Conservation (phyloP, 176 grass and related monocot genomes). For the Carex parvula region DNA sequence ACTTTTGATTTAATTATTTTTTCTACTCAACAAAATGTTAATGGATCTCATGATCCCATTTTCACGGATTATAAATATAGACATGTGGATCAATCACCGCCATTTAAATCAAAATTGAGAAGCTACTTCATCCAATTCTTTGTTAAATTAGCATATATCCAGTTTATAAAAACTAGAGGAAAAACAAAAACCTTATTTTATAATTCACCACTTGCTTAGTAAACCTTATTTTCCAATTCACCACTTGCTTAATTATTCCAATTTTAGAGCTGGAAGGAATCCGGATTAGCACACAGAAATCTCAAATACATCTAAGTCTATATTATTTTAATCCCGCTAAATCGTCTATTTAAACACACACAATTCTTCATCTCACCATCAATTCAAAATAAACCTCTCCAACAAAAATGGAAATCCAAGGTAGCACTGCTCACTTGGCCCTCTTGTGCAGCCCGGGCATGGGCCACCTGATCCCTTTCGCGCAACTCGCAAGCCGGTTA, state of each 20-base stretch:
- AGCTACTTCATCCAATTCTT: background rate
- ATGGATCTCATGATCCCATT: slow-evolving; percentile 1
- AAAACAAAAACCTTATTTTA: background rate
- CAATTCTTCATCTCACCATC: slow-evolving; percentile 8
- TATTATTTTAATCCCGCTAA: background rate
- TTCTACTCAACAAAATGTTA: background rate
- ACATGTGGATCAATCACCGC: background rate
- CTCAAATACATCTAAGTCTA: background rate
- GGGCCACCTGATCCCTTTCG: slow-evolving; percentile 5
- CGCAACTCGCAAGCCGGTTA: slow-evolving; percentile 8
- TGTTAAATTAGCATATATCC: background rate
- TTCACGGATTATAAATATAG: background rate
- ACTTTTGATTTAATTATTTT: background rate
- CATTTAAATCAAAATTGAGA: background rate
- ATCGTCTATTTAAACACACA: slow-evolving; percentile 5
- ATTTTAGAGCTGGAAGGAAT: background rate
- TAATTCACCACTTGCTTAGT: background rate
- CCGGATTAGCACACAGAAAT: background rate
- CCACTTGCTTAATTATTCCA: background rate
- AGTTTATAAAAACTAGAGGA: background rate
- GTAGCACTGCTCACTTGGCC: background rate
- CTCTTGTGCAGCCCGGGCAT: slow-evolving; percentile 11
- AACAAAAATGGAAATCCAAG: background rate
- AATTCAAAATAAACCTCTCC: background rate
- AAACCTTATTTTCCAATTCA: too few relatives aligned